Conservation (phyloP, 306 rosid genomes). For the Casuarina equisetifolia region DNA sequence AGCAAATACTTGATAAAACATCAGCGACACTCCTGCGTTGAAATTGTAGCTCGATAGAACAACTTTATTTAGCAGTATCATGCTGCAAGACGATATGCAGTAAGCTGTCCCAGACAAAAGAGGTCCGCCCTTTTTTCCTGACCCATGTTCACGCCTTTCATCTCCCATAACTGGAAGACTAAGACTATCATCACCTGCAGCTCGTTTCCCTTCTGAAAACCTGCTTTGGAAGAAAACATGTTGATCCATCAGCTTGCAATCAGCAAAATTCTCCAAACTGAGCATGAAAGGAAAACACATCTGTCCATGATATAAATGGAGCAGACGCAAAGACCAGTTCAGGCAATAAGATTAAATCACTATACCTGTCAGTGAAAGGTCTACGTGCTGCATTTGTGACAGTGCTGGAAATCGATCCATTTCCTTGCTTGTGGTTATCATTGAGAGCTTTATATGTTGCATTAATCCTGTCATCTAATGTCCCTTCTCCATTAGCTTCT, state of each 20-base stretch:
- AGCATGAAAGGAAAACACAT: conserved; percentile 19
- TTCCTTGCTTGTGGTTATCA: conserved; percentile 42
- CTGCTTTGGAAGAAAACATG: conserved; percentile 41
- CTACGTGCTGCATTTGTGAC: conserved; percentile 53
- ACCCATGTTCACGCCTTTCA: conserved; percentile 58
- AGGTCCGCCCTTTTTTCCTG: conserved; percentile 58
- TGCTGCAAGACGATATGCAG: conserved; percentile 88
- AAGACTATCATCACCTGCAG: conserved; percentile 30
- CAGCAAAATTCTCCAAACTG: conserved; percentile 17
- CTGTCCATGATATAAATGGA: background rate
- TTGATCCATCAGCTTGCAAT: conserved; percentile 14
- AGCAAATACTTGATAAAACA: conserved; percentile 76
- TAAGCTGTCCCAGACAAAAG: conserved; percentile 81
- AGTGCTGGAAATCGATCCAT: conserved; percentile 32
- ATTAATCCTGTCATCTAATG: conserved; percentile 26
- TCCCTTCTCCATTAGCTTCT: conserved; percentile 40
- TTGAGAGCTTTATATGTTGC: conserved; percentile 26
- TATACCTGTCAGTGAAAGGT: conserved; percentile 59
- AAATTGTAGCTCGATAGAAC: conserved; percentile 77
- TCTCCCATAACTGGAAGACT: conserved; percentile 36
- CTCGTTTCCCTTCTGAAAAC: conserved; percentile 52
- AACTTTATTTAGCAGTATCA: conserved; percentile 82
- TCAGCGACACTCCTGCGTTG: conserved; percentile 81
- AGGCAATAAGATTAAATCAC: conserved; percentile 13
- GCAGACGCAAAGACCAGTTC: background rate